Conservation (phyloP, 352 stramenopile species). For the Phytophthora sojae region DNA sequence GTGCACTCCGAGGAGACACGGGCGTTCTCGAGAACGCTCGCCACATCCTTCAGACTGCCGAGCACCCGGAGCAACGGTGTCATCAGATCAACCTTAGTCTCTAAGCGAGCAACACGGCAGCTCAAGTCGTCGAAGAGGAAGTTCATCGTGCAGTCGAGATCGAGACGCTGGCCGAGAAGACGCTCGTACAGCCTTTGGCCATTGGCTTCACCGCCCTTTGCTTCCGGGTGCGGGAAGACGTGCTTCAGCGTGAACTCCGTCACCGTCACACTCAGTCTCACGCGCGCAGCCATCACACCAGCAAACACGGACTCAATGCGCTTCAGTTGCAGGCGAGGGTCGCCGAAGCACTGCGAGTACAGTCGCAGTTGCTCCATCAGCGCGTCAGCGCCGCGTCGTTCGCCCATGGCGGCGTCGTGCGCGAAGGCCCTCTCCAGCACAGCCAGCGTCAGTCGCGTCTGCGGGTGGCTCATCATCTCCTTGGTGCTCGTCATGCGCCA, state of each 20-base stretch:
- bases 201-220: background rate
- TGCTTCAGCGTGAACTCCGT: slow-evolving; percentile 11
- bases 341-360: slow-evolving; percentile 10
- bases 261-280: slow-evolving; percentile 6
- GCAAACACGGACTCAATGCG: slow-evolving; percentile 2
- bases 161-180: slow-evolving; percentile 6
- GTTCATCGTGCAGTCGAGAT: slow-evolving; percentile 2
- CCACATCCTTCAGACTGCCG: background rate
- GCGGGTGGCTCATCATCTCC: slow-evolving; percentile 13
- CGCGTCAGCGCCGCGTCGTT: background rate
- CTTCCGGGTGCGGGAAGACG: slow-evolving; percentile 3
- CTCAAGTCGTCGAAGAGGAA: slow-evolving; percentile 16
- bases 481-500: slow-evolving; percentile 3
- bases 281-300: background rate
- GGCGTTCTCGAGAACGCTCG: background rate
- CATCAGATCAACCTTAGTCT: slow-evolving; percentile 7
- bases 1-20: slow-evolving; percentile 2
- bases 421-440: slow-evolving; percentile 10
- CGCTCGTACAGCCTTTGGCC: background rate
- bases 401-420: slow-evolving; percentile 12
- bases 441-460: slow-evolving; percentile 15
- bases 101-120: background rate
- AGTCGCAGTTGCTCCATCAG: slow-evolving; percentile 14
- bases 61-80: background rate
- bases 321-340: background rate